Evolutionary conservation across 345 rosid species (phyloP).

Genomic region (Aurinia saxatilis): DNA sequence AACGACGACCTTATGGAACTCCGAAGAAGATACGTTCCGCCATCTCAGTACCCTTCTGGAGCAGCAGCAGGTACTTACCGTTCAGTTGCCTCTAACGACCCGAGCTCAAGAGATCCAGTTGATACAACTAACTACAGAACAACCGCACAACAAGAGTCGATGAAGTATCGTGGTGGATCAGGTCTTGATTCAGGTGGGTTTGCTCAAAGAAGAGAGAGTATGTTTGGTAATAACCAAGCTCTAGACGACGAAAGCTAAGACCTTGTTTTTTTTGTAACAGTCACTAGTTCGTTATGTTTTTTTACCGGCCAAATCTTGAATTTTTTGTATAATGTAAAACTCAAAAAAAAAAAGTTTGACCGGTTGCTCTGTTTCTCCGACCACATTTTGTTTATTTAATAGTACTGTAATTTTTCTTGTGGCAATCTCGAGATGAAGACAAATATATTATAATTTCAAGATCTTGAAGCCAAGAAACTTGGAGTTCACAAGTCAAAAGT

Average conservation of each 20-base stretch:
- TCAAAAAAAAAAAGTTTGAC: neutral
- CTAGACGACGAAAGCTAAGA: constrained; percentile 48
- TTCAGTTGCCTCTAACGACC: constrained; percentile 40
- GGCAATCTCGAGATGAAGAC: neutral
- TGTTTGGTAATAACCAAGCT: constrained; percentile 49
- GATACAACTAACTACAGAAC: constrained; percentile 54
- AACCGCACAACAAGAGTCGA: constrained; percentile 33
- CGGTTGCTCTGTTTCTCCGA: constrained; percentile 8
- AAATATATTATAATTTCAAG: constrained; percentile 4
- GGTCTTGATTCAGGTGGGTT: constrained; percentile 50
- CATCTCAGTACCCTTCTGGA: constrained; percentile 51
- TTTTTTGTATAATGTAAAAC: constrained; percentile 4
- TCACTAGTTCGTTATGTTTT: neutral
- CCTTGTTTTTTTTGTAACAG: neutral
- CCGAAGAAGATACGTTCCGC: constrained; percentile 64
- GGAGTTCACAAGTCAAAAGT: neutral
- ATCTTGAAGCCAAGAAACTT: neutral
- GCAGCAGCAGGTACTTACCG: constrained; percentile 60
- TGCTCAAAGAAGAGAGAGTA: constrained; percentile 56
- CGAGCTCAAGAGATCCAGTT: constrained; percentile 45
- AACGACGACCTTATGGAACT: constrained; percentile 52
- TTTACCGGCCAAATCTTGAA: constrained; percentile 7
- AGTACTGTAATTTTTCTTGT: neutral
- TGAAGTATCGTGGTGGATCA: constrained; percentile 52
- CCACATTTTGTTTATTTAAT: neutral